Conservation (phyloP, 495 filamentous ascomycete species). For the Cairneyella variabilis region DNA sequence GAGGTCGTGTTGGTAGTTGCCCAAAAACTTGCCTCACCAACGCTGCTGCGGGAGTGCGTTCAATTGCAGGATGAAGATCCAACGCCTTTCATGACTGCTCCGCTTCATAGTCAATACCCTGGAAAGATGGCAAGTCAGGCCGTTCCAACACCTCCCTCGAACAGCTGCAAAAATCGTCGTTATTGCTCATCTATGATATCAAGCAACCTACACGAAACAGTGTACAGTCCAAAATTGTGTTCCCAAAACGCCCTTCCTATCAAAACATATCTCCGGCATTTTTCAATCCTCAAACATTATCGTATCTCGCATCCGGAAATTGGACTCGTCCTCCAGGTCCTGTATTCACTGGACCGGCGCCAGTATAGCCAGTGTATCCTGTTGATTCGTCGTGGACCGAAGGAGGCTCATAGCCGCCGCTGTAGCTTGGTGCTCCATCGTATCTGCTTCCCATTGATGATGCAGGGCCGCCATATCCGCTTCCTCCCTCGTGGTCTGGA, state of each 20-base stretch:
- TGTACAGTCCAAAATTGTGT: not conserved
- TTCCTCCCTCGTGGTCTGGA: conserved; percentile 1
- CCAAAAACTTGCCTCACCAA: too few relatives aligned
- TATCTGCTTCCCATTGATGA: conserved; percentile 9
- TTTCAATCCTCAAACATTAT: conserved; percentile 14
- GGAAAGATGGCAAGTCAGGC: too few relatives aligned
- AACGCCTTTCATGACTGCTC: too few relatives aligned
- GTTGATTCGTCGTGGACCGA: conserved; percentile 21
- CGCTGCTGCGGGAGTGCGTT: too few relatives aligned
- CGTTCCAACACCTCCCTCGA: too few relatives aligned
- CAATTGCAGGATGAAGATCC: too few relatives aligned
- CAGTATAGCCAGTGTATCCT: conserved; percentile 16
- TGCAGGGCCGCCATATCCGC: not conserved
- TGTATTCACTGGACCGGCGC: not conserved
- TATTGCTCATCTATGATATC: conserved; percentile 9
- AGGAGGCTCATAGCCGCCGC: conserved; percentile 18
- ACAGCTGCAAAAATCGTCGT: too few relatives aligned
- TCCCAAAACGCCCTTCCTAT: conserved; percentile 11
- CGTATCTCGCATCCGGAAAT: conserved; percentile 22
- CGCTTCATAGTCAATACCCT: too few relatives aligned
- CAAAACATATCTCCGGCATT: conserved; percentile 6
- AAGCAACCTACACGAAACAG: not conserved
- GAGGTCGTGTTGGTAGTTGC: too few relatives aligned
- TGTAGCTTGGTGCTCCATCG: conserved; percentile 8
- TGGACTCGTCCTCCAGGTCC: conserved; percentile 14